Evolutionary conservation across 805 yeast genomes (phyloP), one percentile per base, ranked within the genome.

Genomic region (Candida morakotiae): DNA sequence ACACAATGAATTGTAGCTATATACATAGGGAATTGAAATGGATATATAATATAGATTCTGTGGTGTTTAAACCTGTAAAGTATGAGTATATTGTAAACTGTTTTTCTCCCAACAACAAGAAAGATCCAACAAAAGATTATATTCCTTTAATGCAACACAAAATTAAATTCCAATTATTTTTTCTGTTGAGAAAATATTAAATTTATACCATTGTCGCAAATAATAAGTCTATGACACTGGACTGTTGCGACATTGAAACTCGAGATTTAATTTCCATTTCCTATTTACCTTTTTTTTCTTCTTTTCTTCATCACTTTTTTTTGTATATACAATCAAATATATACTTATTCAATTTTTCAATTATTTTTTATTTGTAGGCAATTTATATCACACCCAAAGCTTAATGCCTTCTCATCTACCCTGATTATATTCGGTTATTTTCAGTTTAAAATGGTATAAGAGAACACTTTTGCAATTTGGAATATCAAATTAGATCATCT

Each of bases 391-490:
- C 18, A 35, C 45, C 69, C 72, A 65, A 56, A 51, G 63, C 71
- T 67, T 64, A 44, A 62, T 55, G 71, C 72, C 72, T 67, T 65
- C 71, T 59, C 71, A 57, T 61, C 48, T 51, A 56, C 69, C 71
- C 73, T 67, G 71, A 55, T 55, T 43, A 61, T 65, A 67, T 67
- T 67, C 73, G 68, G 45, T 67, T 67, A 65, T 62, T 55, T 60
- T 55, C 71, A 67, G 72, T 67, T 49, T 65, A 67, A 67, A 64
- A 45, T 67, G 72, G 71, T 62, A 31, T 35, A 60, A 46, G 71
- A 55, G 70, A 64, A 64, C 60, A 64, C 70, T 64, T 60, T 62
- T 66, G 72, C 63, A 45, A 51, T 18, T 56, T 64, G 71, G 70
- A 51, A 67, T 43, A 67, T 42, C 43, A 53, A 32, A 62, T 20